Evolutionary conservation across 495 filamentous ascomycete species (phyloP).

Genomic region (Lasiosphaeris hirsuta): DNA sequence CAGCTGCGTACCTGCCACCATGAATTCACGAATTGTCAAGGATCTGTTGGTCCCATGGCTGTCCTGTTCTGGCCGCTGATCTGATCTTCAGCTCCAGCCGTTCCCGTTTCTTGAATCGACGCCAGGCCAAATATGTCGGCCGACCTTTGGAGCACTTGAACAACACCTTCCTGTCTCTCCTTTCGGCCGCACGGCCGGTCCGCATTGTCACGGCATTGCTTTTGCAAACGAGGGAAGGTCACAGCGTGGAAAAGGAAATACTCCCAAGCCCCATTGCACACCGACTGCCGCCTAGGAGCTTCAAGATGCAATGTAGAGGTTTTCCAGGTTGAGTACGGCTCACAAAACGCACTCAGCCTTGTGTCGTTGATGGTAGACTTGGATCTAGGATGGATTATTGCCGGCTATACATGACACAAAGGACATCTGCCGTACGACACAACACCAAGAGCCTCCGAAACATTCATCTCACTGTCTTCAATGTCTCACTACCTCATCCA

Average conservation of each 20-base stretch:
- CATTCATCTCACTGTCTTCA: not conserved
- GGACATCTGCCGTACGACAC: constrained; percentile 9
- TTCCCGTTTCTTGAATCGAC: constrained; percentile 7
- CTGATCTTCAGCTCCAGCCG: constrained; percentile 14
- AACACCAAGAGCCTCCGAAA: constrained; percentile 2
- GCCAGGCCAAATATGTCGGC: not conserved
- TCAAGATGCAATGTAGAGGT: no score
- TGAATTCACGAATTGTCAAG: not conserved
- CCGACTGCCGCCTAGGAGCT: no score
- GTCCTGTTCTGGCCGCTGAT: constrained; percentile 5
- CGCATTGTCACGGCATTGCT: not conserved
- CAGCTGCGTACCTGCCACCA: no score
- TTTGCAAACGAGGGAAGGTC: no score
- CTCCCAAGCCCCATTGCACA: no score
- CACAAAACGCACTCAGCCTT: not conserved
- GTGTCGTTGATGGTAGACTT: no score
- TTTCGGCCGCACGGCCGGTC: constrained; percentile 25
- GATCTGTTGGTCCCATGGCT: constrained; percentile 1
- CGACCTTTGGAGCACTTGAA: not conserved
- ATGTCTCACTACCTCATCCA: not conserved
- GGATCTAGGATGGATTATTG: no score
- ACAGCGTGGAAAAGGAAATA: no score
- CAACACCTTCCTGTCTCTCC: constrained; percentile 4
- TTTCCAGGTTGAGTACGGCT: no score
- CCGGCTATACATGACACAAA: no score